Evolutionary conservation across 306 rosid species (phyloP).

Genomic region (Sicyos baderoa): DNA sequence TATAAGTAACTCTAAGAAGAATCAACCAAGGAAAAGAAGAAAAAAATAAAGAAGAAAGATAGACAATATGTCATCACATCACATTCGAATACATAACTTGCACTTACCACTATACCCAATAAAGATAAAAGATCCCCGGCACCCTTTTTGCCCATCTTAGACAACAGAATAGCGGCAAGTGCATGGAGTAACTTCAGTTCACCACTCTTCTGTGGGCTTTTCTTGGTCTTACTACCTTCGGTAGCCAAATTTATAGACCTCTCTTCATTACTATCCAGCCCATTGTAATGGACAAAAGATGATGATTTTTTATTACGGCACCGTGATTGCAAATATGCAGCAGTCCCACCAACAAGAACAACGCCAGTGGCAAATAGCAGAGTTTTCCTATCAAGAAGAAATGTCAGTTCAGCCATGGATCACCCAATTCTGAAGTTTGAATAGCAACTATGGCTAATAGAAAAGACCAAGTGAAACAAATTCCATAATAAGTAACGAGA

Average conservation of each 20-base stretch:
- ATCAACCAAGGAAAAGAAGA: not conserved
- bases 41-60: not conserved
- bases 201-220: constrained; percentile 40
- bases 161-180: constrained; percentile 65
- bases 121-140: constrained; percentile 59
- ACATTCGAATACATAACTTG: constrained; percentile 17
- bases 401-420: not conserved
- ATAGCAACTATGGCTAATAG: constrained; percentile 4
- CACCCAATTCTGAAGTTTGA: not conserved
- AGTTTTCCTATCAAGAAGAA: constrained; percentile 49
- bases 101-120: constrained; percentile 62
- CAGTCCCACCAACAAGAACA: constrained; percentile 74
- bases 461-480: not conserved
- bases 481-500: not conserved
- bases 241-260: constrained; percentile 22
- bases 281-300: constrained; percentile 43
- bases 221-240: constrained; percentile 28
- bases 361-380: constrained; percentile 82
- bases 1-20: not conserved
- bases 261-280: constrained; percentile 33
- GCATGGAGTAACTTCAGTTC: constrained; percentile 66
- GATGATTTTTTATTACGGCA: constrained; percentile 33
- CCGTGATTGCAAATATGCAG: constrained; percentile 72
- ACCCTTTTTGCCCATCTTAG: constrained; percentile 67
- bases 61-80: constrained; percentile 6